These are phyloP conservation scores for Musa beccarii DNA, from an alignment of 176 grass and related monocot genomes.

Conservation along the genomic window DNA sequence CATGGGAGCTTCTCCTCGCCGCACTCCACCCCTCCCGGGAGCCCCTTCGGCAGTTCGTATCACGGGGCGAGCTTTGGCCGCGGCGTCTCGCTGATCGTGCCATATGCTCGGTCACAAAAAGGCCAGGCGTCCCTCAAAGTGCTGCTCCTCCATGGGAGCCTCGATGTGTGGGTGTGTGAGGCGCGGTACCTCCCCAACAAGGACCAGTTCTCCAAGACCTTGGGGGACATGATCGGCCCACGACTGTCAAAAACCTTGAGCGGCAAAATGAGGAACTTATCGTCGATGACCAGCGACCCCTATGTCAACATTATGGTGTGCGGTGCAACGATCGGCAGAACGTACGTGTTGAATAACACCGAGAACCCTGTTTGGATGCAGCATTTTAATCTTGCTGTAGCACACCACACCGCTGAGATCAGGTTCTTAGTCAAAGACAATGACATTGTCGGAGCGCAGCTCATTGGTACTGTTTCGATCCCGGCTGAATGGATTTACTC, in stretches of 20 bases:
- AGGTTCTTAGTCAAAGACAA: constrained; percentile 69
- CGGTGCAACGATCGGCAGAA: constrained; percentile 41
- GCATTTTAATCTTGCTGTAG: constrained; percentile 58
- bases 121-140: constrained; percentile 51
- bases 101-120: not conserved
- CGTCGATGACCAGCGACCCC: constrained; percentile 63
- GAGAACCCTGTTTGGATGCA: constrained; percentile 78
- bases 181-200: constrained; percentile 64
- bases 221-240: constrained; percentile 38
- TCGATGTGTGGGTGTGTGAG: constrained; percentile 58
- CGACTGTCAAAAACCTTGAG: constrained; percentile 31
- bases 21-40: constrained; percentile 3
- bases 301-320: constrained; percentile 59
- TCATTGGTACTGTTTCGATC: constrained; percentile 55
- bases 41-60: constrained; percentile 14
- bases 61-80: not conserved
- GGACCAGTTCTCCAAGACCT: constrained; percentile 69
- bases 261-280: constrained; percentile 27
- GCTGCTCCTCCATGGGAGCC: constrained; percentile 71
- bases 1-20: not conserved
- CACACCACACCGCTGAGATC: constrained; percentile 53
- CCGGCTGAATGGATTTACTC: constrained; percentile 36
- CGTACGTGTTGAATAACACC: constrained; percentile 55
- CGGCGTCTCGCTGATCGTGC: not conserved
- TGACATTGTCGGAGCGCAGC: constrained; percentile 55